Evolutionary conservation across 1,284 basidiomycete species (phyloP), one percentile per base, ranked within the genome.

Genomic region (Ganoderma lingzhi): DNA sequence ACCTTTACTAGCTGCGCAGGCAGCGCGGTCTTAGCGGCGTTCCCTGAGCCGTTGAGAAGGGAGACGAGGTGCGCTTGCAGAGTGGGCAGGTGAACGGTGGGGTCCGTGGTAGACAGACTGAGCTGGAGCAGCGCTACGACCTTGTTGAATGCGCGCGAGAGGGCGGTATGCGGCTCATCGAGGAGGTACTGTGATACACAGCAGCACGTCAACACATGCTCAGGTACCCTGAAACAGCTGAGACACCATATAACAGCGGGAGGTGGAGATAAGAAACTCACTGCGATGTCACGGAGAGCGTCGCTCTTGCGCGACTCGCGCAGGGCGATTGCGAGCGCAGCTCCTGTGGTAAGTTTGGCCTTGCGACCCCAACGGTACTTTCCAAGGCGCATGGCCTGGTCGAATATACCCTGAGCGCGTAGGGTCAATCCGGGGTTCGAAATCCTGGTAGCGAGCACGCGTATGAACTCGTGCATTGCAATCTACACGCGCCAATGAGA

Each of bases 301-400:
- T 92, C 90, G 55, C 89, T 87, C 69, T 87, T 88, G 74, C 83
- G 86, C 66, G 85, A 84, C 80, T 93, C 90, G 61, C 92, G 88
- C 44, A 93, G 81, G 6, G 91, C 89, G 67, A 93, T 83, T 30
- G 87, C 85, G 41, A 94, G 81, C 51, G 88, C 85, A 2, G 90
- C 91, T 15, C 88, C 92, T 0, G 91, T 90, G 23, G 87, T 83
- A 51, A 88, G 82, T 78, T 86, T 90, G 19, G 92, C 90, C 73
- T 84, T 88, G 62, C 86, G 84, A 39, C 92, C 93, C 91, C 92
- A 94, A 39, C 86, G 86, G 75, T 87, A 90, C 10, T 81, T 78
- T 19, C 86, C 87, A 48, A 82, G 82, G 37, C 79, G 70, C 86
- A 89, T 91, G 30, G 87, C 87, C 73, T 89, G 87, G 79, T 87